Evolutionary conservation across 352 stramenopile genomes (phyloP), one percentile per base, ranked within the genome.

Genomic region (Phytophthora pini): DNA sequence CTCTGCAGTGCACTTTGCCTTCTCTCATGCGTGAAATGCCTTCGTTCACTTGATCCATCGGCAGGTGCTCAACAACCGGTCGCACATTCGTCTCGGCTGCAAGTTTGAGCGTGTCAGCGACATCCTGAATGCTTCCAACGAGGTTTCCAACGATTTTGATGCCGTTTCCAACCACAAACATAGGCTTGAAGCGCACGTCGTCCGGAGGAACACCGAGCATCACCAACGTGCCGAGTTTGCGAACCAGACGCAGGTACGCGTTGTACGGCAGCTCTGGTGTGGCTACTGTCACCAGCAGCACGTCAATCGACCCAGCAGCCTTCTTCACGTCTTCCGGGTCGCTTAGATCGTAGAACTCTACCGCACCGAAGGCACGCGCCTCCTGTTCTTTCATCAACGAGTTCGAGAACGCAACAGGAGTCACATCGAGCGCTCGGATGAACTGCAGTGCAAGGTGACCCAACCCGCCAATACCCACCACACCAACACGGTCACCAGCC

Each of bases 91-190:
- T 72, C 12, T 41, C 12, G 15, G 40, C 78, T 52, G 87, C 94
- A 20, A 97, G 75, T 27, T 88, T 63, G 3, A 97, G 66, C 73
- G 95, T 93, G 15, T 95, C 80, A 48, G 88, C 71, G 9, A 89
- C 90, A 51, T 94, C 83, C 9, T 70, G 46, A 32, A 93, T 82
- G 54, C 88, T 79, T 22, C 90, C 88, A 59, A 97, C 87, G 4
- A 85, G 29, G 46, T 68, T 90, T 43, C 90, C 89, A 10, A 79
- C 71, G 43, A 96, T 61, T 29, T 39, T 50, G 20, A 74, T 39
- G 24, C 72, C 68, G 13, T 61, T 64, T 17, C 60, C 38, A 13
- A 97, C 56, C 11, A 97, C 17, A 2, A 52, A 56, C 44, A 86
- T 72, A 7, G 79, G 61, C 11, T 77, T 54, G 48, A 87, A 81